Percentiles rank a stretch among this genome's conserved stretches.
phyloP scores from a whole-genome alignment of 2,329 filamentous ascomycete genomes.

The Alternaria triticimaculans region DNA sequence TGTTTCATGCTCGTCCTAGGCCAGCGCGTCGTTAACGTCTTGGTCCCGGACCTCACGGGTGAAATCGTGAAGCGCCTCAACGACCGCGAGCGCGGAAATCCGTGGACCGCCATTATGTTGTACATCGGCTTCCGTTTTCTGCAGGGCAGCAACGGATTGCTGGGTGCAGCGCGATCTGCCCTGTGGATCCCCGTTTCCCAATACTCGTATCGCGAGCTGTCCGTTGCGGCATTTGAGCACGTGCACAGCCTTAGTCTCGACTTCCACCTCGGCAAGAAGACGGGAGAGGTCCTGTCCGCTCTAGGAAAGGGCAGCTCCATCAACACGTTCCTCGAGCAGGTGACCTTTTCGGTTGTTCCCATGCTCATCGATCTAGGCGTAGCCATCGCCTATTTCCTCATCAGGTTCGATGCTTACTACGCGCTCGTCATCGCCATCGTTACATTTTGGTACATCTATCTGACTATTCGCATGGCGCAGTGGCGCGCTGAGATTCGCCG shows the following conservation, averaged over 20 bases:
- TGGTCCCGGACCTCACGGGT: slow-evolving; percentile 84
- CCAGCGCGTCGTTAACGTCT: slow-evolving; percentile 83
- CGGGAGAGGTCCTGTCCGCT: slow-evolving; percentile 92
- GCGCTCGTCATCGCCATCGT: slow-evolving; percentile 88
- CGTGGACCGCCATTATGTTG: slow-evolving; percentile 76
- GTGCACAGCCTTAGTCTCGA: slow-evolving; percentile 94
- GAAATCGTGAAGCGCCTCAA: slow-evolving; percentile 78
- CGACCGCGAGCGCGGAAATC: slow-evolving; percentile 60
- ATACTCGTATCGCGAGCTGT: slow-evolving; percentile 93
- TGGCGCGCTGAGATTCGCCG: slow-evolving; percentile 90
- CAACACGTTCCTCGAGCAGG: slow-evolving; percentile 94
- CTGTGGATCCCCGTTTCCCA: slow-evolving; percentile 97
- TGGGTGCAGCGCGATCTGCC: slow-evolving; percentile 81
- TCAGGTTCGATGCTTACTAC: slow-evolving; percentile 85
- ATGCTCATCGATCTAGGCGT: slow-evolving; percentile 91
- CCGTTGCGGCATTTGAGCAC: slow-evolving; percentile 95
- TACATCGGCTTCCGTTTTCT: slow-evolving; percentile 81
- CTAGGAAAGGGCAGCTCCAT: slow-evolving; percentile 96
- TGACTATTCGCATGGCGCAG: slow-evolving; percentile 94
- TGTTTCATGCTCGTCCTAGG: slow-evolving; percentile 82
- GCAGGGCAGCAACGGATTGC: slow-evolving; percentile 85
- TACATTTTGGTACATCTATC: slow-evolving; percentile 94
- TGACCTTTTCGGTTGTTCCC: slow-evolving; percentile 93
- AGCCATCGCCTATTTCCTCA: slow-evolving; percentile 80
- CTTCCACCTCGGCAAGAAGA: slow-evolving; percentile 96